Percentiles rank a stretch among this genome's conserved stretches.
These are phyloP conservation scores for Candida sp. DNA, from an alignment of 1,139 yeast genomes.

Conservation along the genomic window DNA sequence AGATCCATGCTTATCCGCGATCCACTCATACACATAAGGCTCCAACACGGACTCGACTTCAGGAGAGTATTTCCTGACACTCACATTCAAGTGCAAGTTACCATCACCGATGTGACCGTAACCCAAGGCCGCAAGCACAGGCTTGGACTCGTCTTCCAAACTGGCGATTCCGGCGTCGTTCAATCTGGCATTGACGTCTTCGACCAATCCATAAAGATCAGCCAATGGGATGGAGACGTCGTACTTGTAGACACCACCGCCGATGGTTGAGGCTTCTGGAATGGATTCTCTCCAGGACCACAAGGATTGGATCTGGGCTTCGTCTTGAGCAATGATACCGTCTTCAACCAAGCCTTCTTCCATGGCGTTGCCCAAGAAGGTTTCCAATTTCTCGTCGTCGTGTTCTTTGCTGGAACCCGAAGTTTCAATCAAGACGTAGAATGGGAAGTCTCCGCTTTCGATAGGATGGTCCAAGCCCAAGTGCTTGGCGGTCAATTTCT, in stretches of 20 bases:
- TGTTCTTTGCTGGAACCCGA: constrained; percentile 92
- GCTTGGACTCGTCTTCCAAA: constrained; percentile 63
- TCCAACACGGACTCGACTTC: constrained; percentile 79
- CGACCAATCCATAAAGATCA: constrained; percentile 80
- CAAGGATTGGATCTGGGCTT: constrained; percentile 76
- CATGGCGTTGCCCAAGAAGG: constrained; percentile 83
- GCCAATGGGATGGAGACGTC: constrained; percentile 90
- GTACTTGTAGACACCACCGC: constrained; percentile 96
- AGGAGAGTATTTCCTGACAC: constrained; percentile 83
- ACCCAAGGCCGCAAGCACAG: constrained; percentile 89
- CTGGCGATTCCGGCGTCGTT: constrained; percentile 63
- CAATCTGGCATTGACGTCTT: constrained; percentile 67
- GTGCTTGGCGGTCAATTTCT: constrained; percentile 61
- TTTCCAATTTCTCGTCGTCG: constrained; percentile 78
- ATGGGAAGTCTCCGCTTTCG: constrained; percentile 76
- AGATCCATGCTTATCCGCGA: constrained; percentile 74
- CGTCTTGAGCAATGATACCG: constrained; percentile 97
- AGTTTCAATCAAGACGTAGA: constrained; percentile 90
- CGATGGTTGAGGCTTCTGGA: constrained; percentile 85
- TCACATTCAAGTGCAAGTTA: constrained; percentile 88
- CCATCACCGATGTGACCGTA: constrained; percentile 99
- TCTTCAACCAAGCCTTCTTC: constrained; percentile 84
- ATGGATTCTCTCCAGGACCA: constrained; percentile 98
- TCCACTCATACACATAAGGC: constrained; percentile 95
- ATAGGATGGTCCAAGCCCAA: constrained; percentile 73